phyloP scores from a whole-genome alignment of 176 grass and related monocot genomes.

The Tuctoria greenei region DNA sequence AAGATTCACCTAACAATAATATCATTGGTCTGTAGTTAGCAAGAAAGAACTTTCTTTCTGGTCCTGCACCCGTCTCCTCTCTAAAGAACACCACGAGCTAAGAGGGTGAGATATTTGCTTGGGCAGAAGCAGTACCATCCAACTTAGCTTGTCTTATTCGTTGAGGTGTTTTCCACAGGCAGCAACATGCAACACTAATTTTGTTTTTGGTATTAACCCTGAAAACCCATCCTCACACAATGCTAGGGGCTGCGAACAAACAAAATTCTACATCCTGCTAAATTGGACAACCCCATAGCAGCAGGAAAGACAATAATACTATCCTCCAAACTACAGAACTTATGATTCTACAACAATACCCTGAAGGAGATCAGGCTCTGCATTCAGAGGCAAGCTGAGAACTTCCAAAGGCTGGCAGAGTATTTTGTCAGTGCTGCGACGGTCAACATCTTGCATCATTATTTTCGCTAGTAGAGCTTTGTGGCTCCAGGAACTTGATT shows the following conservation, averaged over 20 bases:
- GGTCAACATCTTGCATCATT: conserved; percentile 6
- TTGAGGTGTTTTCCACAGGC: conserved; percentile 14
- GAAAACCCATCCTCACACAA: background rate
- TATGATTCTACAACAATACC: conserved; percentile 20
- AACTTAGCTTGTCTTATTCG: conserved; percentile 40
- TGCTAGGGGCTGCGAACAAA: background rate
- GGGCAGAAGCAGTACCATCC: conserved; percentile 4
- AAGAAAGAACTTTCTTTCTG: conserved; percentile 30
- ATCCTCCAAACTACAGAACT: too few relatives aligned
- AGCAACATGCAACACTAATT: conserved; percentile 8
- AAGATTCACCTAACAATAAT: conserved; percentile 20
- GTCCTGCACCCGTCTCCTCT: background rate
- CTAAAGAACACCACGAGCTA: conserved; percentile 19
- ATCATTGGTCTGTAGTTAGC: conserved; percentile 6
- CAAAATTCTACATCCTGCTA: background rate
- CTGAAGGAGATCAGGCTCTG: background rate
- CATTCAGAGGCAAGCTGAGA: background rate
- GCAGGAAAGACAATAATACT: background rate
- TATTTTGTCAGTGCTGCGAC: background rate
- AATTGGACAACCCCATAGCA: conserved; percentile 17
- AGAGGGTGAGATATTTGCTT: conserved; percentile 35
- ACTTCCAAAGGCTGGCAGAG: background rate
- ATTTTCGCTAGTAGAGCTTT: conserved; percentile 29
- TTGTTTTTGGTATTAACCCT: conserved; percentile 14
- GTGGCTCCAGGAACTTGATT: conserved; percentile 79